Percentiles rank a stretch among this genome's conserved stretches.
phyloP scores from a whole-genome alignment of 2,329 filamentous ascomycete species.

The Gnomoniopsis sp. region DNA sequence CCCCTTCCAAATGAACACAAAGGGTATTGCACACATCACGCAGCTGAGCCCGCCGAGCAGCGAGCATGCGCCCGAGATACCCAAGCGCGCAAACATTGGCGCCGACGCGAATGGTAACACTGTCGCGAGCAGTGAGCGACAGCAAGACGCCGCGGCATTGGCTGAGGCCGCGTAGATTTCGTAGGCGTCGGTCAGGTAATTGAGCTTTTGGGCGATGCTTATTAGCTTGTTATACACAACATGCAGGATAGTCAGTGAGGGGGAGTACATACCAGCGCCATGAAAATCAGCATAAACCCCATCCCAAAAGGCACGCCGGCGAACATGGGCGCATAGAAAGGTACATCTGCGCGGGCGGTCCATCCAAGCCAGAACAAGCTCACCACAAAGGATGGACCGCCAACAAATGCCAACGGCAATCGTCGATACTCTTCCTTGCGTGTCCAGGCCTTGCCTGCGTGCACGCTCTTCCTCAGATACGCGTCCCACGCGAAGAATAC shows the following conservation, averaged over 20 bases:
- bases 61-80: constrained; percentile 49
- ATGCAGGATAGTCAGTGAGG: too few species aligned
- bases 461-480: constrained; percentile 51
- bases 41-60: constrained; percentile 48
- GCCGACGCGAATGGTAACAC: constrained; percentile 55
- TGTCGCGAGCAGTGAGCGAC: constrained; percentile 47
- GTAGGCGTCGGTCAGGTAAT: constrained; percentile 67
- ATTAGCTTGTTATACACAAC: background rate
- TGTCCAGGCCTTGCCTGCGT: constrained; percentile 52
- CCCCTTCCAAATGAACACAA: constrained; percentile 53
- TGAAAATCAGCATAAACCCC: constrained; percentile 62
- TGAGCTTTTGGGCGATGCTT: constrained; percentile 32
- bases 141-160: constrained; percentile 47
- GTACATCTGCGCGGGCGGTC: constrained; percentile 44
- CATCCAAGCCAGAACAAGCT: constrained; percentile 62
- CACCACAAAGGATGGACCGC: constrained; percentile 59
- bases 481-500: constrained; percentile 66
- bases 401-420: constrained; percentile 68
- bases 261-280: constrained; percentile 45
- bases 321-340: constrained; percentile 55
- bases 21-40: constrained; percentile 48
- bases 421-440: constrained; percentile 63
- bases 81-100: constrained; percentile 45
- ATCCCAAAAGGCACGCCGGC: constrained; percentile 60
- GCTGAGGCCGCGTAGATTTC: constrained; percentile 59